Evolutionary conservation across 1,284 basidiomycete genomes (phyloP).

Genomic region (Rugosomyces carneus): DNA sequence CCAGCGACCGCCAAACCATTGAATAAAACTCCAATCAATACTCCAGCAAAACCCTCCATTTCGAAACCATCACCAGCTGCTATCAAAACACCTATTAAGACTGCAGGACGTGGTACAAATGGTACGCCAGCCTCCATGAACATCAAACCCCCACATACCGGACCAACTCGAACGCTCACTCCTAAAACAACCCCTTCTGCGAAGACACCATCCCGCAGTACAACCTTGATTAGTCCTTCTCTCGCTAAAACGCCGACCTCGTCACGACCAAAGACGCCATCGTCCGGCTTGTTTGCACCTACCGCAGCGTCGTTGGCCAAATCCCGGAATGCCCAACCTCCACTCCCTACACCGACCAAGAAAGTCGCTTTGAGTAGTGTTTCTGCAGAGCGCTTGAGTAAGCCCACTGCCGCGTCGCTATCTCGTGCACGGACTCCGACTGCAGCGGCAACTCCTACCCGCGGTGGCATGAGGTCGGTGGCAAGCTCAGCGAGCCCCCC

Average conservation of each 20-base stretch:
- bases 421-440: conserved; percentile 30
- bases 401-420: conserved; percentile 70
- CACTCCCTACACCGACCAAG: conserved; percentile 40
- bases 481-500: background rate
- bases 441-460: conserved; percentile 11
- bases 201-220: conserved; percentile 35
- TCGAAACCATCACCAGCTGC: conserved; percentile 23
- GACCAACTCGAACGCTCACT: conserved; percentile 30
- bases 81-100: conserved; percentile 24
- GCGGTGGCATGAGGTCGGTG: conserved; percentile 8
- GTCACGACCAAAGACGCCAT: conserved; percentile 48
- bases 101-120: conserved; percentile 22
- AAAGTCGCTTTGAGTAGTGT: conserved; percentile 44
- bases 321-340: conserved; percentile 46
- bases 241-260: conserved; percentile 31
- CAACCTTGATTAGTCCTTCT: conserved; percentile 14
- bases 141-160: conserved; percentile 49
- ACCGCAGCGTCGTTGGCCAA: conserved; percentile 72
- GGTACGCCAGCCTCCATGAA: conserved; percentile 26
- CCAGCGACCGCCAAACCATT: conserved; percentile 19
- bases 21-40: conserved; percentile 7
- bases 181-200: conserved; percentile 30
- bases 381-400: conserved; percentile 57
- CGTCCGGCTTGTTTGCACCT: conserved; percentile 62
- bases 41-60: conserved; percentile 11